phyloP scores from a whole-genome alignment of 441 rosid genomes.

The Erodium moschatum region DNA sequence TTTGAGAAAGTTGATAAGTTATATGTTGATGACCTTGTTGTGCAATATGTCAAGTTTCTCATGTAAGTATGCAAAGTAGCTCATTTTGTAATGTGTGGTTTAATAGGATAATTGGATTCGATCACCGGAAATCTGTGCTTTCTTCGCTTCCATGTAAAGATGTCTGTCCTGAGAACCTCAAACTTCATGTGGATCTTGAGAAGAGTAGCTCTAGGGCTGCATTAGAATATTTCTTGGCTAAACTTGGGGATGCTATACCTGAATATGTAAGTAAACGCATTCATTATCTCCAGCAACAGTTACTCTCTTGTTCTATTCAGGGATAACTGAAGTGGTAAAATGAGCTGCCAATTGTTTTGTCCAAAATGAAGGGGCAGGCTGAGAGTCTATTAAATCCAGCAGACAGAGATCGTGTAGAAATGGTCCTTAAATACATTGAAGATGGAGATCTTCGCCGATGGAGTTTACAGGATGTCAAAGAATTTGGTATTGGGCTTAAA shows the following conservation, averaged over 20 bases:
- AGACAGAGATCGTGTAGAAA: conserved; percentile 36
- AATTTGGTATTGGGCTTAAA: conserved; percentile 44
- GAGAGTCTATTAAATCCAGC: conserved; percentile 31
- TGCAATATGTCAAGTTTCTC: conserved; percentile 9
- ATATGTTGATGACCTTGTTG: conserved; percentile 1
- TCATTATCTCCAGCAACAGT: neutral
- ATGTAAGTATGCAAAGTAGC: neutral
- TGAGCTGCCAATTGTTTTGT: conserved; percentile 11
- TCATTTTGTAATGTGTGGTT: neutral
- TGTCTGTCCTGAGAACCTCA: conserved; percentile 29
- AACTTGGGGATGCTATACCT: conserved; percentile 31
- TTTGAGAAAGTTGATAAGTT: neutral
- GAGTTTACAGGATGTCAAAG: conserved; percentile 45
- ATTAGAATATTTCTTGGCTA: conserved; percentile 46
- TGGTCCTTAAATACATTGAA: conserved; percentile 49
- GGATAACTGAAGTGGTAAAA: neutral
- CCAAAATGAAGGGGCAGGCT: conserved; percentile 29
- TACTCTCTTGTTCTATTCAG: neutral
- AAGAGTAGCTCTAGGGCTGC: conserved; percentile 62
- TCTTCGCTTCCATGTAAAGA: conserved; percentile 20
- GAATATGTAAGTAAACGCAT: conserved; percentile 34
- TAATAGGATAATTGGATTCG: conserved; percentile 56
- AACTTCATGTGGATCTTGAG: conserved; percentile 38
- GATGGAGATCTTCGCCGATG: conserved; percentile 60
- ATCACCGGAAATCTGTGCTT: conserved; percentile 53